Conservation (phyloP, 768 basidiomycete genomes). For the Collybia nuda region DNA sequence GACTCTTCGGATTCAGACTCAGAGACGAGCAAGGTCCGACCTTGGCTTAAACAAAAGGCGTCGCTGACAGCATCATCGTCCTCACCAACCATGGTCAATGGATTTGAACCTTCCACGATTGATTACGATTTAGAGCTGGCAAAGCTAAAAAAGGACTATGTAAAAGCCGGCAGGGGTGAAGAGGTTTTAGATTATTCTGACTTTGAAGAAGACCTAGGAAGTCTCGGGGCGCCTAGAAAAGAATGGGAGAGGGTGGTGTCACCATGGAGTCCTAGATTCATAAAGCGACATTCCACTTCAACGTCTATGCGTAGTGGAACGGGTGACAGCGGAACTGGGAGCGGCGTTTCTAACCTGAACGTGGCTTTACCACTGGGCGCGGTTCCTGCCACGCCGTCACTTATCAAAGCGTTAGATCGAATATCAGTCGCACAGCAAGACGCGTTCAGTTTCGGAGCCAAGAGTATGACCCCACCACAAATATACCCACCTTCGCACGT, state of each 20-base stretch:
- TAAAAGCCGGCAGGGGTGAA: conserved; percentile 15
- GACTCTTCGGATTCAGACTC: conserved; percentile 32
- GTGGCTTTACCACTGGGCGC: conserved; percentile 22
- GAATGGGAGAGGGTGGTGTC: conserved; percentile 11
- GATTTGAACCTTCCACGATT: neutral
- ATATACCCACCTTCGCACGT: conserved; percentile 2
- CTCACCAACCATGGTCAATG: conserved; percentile 15
- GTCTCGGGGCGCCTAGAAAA: conserved; percentile 11
- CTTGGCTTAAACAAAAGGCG: conserved; percentile 14
- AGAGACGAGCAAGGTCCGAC: conserved; percentile 7
- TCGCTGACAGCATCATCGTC: conserved; percentile 15
- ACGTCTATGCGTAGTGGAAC: neutral
- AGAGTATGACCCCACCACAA: neutral
- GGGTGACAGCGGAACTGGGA: neutral
- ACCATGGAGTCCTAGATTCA: conserved; percentile 53
- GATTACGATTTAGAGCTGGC: conserved; percentile 4
- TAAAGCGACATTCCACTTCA: conserved; percentile 34
- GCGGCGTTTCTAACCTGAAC: conserved; percentile 4
- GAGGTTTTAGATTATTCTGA: conserved; percentile 42
- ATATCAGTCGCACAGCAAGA: conserved; percentile 54
- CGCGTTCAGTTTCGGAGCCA: conserved; percentile 32
- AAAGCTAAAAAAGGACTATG: conserved; percentile 10
- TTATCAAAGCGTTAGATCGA: conserved; percentile 63
- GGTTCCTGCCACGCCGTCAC: conserved; percentile 63
- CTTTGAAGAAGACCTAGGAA: conserved; percentile 44